A percentile compares a stretch with the other conserved stretches of the same genome.
These are phyloP conservation scores for Huiozyma naganishii DNA, from an alignment of 805 yeast species.

Conservation along the genomic window DNA sequence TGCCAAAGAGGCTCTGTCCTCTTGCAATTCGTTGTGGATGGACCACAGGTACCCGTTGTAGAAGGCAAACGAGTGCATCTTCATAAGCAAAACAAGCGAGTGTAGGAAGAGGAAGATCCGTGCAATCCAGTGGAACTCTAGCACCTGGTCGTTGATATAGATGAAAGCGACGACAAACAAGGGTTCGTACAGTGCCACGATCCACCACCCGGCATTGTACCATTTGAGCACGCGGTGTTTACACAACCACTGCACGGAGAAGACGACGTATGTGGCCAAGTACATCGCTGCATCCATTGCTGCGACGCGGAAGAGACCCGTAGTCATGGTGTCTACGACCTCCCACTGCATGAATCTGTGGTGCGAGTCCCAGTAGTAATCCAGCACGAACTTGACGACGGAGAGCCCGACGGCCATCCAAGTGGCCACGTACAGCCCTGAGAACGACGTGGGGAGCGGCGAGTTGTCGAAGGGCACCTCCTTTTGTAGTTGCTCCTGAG, in stretches of 20 bases:
- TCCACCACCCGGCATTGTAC: slow-evolving; percentile 51
- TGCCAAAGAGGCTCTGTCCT: slow-evolving; percentile 35
- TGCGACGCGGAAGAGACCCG: slow-evolving; percentile 58
- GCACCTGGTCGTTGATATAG: slow-evolving; percentile 40
- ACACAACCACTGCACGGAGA: slow-evolving; percentile 46
- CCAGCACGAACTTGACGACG: slow-evolving; percentile 42
- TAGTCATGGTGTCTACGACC: slow-evolving; percentile 45
- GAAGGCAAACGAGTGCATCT: slow-evolving; percentile 85
- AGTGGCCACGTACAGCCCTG: slow-evolving; percentile 70
- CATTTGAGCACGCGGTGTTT: slow-evolving; percentile 41
- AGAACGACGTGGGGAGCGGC: slow-evolving; percentile 32
- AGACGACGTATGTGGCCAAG: slow-evolving; percentile 49
- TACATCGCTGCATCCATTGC: slow-evolving; percentile 71
- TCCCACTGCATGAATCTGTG: slow-evolving; percentile 37
- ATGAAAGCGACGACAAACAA: slow-evolving; percentile 43
- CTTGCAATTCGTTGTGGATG: slow-evolving; percentile 41
- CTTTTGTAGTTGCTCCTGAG: not conserved
- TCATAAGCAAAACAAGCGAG: slow-evolving; percentile 80
- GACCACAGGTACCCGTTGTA: slow-evolving; percentile 84
- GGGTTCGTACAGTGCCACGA: slow-evolving; percentile 51
- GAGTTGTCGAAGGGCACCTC: slow-evolving; percentile 1
- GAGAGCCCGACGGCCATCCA: slow-evolving; percentile 60
- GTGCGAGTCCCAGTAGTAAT: slow-evolving; percentile 36
- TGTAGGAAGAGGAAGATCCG: slow-evolving; percentile 77
- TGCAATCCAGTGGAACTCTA: slow-evolving; percentile 75